Conservation (phyloP, 2,329 filamentous ascomycete genomes). For the Cladosporium velox region DNA sequence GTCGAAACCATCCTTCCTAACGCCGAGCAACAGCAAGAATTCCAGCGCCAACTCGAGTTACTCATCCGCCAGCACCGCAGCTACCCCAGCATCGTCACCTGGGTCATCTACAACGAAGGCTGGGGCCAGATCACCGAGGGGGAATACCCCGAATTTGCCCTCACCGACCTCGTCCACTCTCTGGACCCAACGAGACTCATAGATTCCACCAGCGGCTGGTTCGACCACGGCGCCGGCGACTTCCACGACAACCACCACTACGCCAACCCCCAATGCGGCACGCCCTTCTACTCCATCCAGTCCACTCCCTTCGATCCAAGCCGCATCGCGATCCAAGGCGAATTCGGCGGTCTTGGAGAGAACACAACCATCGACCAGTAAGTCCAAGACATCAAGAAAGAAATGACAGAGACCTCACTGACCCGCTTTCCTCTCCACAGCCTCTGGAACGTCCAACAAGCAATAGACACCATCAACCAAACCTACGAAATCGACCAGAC, state of each 20-base stretch:
- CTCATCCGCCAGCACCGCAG: slow-evolving; percentile 64
- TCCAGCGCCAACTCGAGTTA: slow-evolving; percentile 62
- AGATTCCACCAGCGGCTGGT: slow-evolving; percentile 65
- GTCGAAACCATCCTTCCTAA: slow-evolving; percentile 36
- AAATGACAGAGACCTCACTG: no score
- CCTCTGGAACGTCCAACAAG: slow-evolving; percentile 64
- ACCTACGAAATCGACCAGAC: slow-evolving; percentile 67
- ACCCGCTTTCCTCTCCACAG: not conserved
- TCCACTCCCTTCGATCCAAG: slow-evolving; percentile 59
- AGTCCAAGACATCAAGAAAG: not conserved
- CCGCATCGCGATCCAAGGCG: slow-evolving; percentile 69
- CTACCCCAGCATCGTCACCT: slow-evolving; percentile 66
- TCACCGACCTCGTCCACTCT: slow-evolving; percentile 57
- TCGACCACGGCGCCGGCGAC: slow-evolving; percentile 68
- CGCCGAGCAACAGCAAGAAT: slow-evolving; percentile 61
- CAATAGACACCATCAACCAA: slow-evolving; percentile 62
- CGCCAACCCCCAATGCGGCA: slow-evolving; percentile 69
- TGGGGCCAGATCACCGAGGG: slow-evolving; percentile 63
- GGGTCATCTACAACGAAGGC: slow-evolving; percentile 72
- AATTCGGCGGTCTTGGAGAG: slow-evolving; percentile 70
- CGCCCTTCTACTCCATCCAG: slow-evolving; percentile 64
- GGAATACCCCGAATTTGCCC: slow-evolving; percentile 56
- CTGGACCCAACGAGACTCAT: slow-evolving; percentile 67
- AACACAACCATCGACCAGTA: slow-evolving; percentile 61
- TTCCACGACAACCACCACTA: slow-evolving; percentile 73